Evolutionary conservation across 352 stramenopile genomes (phyloP), one percentile per base, ranked within the genome.

Genomic region (Globisporangium sylvaticum): DNA sequence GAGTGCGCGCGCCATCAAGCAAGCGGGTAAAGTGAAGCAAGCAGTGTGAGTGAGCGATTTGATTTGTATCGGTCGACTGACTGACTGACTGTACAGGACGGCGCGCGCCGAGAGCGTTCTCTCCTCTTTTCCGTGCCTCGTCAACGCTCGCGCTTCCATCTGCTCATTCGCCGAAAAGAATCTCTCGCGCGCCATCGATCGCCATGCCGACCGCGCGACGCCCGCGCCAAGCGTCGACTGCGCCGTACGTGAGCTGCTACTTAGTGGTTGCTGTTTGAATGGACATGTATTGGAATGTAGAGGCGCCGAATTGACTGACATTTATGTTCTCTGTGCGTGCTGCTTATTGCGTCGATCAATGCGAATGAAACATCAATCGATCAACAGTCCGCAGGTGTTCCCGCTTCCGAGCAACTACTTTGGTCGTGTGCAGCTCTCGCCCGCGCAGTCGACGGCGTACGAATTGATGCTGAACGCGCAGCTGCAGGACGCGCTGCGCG

Each of bases 401-500:
- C 58, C 65, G 31, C 34, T 70, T 4, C 48, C 65, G 9, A 52
- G 37, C 25, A 56, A 48, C 15, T 58, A 54, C 10, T 81, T 84
- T n/a, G 53, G 64, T 9, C 52, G 58, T 2, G 68, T 87, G 56
- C 71, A 75, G 46, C 68, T 85, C 3, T 71, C 73, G 3, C 63
- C 42, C 0, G 65, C 65, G 10, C 73, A 81, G 58, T 62, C 65
- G 6, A 29, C 58, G 25, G 61, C 48, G 48, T 74, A 85, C 14
- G 79, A 87, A 46, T 37, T 20, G 12, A 78, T 75, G 71, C 78
- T 85, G 69, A 71, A 73, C 29, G 69, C 75, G 53, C 79, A 85
- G 37, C 71, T 87, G 55, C 73, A 82, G 46, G 73, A 81, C 27
- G 77, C 79, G 1, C 52, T 87, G 50, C 69, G 72, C 24, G 75